A percentile compares a stretch with the other conserved stretches of the same genome.
Conservation (phyloP, 148 eudicot species). For the Nepenthes mirabilis region DNA sequence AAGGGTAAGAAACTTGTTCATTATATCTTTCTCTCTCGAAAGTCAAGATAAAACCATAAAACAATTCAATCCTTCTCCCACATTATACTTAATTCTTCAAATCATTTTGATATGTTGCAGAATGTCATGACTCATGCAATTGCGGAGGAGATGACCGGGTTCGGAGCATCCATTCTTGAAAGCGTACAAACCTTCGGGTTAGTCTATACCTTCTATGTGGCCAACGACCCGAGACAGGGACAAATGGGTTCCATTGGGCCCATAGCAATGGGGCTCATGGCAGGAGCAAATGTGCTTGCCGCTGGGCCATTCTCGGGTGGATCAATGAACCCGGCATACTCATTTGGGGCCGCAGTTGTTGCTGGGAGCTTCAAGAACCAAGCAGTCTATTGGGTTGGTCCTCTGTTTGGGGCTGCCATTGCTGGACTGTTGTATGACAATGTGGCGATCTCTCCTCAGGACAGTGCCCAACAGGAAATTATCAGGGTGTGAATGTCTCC, state of each 20-base stretch:
- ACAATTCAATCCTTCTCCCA: neutral
- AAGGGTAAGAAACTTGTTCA: no score
- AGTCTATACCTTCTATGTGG: constrained; percentile 63
- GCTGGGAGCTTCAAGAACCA: constrained; percentile 75
- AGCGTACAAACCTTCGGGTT: constrained; percentile 63
- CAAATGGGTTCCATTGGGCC: constrained; percentile 49
- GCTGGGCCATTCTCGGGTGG: constrained; percentile 84
- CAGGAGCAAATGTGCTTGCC: constrained; percentile 66
- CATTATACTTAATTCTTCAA: neutral
- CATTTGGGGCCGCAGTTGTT: constrained; percentile 60
- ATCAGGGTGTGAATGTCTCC: no score
- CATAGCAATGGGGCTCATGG: constrained; percentile 47
- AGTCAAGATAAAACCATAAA: neutral
- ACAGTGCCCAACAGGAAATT: neutral
- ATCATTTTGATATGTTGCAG: constrained; percentile 17
- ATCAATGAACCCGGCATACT: constrained; percentile 74
- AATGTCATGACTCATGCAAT: constrained; percentile 48
- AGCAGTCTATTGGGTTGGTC: constrained; percentile 91
- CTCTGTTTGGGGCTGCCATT: constrained; percentile 52
- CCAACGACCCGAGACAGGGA: constrained; percentile 50
- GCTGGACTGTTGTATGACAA: constrained; percentile 71
- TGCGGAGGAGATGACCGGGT: constrained; percentile 71
- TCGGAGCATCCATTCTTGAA: constrained; percentile 73
- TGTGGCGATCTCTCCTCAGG: constrained; percentile 49
- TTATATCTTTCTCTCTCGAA: no score